Conservation (phyloP, 139 green algal species). For the Micractinium conductrix region DNA sequence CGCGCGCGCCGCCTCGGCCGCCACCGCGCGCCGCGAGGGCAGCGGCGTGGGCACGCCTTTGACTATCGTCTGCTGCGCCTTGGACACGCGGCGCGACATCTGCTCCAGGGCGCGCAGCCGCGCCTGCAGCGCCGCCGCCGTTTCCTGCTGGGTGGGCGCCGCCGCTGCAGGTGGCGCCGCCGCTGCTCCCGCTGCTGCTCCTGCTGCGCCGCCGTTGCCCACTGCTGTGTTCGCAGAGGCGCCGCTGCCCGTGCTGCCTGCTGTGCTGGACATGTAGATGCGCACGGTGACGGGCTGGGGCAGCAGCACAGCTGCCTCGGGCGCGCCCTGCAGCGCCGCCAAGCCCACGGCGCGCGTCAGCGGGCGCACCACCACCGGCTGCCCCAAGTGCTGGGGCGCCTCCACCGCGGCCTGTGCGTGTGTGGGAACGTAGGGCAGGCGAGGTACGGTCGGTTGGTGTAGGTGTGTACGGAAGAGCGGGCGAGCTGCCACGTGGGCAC, state of each 20-base stretch:
- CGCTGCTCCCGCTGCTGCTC: background rate
- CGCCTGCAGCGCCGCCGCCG: constrained; percentile 7
- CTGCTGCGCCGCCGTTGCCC: background rate
- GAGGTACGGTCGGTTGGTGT: background rate
- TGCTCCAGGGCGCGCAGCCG: constrained; percentile 12
- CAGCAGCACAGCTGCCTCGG: background rate
- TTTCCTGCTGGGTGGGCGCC: background rate
- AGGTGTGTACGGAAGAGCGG: too few relatives aligned
- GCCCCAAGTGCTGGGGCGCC: background rate
- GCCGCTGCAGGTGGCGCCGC: background rate
- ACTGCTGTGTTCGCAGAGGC: background rate
- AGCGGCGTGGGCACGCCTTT: constrained; percentile 49
- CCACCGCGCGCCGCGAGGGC: background rate
- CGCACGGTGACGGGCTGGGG: constrained; percentile 36
- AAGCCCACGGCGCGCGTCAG: constrained; percentile 11
- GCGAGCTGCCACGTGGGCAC: too few relatives aligned
- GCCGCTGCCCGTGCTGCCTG: constrained; percentile 5
- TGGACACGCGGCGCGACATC: constrained; percentile 34
- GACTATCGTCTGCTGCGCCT: constrained; percentile 41
- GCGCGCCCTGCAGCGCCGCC: background rate
- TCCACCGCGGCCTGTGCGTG: background rate
- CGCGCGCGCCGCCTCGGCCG: background rate
- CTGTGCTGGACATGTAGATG: constrained; percentile 36
- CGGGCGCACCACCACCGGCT: constrained; percentile 35
- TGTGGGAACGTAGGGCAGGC: too few relatives aligned